Conservation (phyloP, 2,329 filamentous ascomycete species). For the Fusarium proliferatum region DNA sequence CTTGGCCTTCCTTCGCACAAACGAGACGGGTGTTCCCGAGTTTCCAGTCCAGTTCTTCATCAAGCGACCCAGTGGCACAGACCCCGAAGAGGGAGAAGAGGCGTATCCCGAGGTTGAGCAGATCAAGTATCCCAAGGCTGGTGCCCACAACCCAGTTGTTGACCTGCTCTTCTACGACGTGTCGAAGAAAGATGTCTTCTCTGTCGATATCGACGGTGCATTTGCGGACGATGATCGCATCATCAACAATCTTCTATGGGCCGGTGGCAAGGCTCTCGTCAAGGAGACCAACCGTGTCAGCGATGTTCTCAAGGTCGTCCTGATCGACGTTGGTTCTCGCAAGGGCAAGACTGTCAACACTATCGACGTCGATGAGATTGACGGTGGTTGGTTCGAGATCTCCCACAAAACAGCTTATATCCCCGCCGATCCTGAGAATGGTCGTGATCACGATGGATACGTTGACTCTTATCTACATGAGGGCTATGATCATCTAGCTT, state of each 20-base stretch:
- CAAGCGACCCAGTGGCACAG: constrained; percentile 81
- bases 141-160: constrained; percentile 91
- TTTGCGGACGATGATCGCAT: constrained; percentile 86
- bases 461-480: constrained; percentile 90
- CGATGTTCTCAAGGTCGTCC: constrained; percentile 86
- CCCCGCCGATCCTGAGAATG: constrained; percentile 81
- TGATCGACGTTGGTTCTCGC: constrained; percentile 81
- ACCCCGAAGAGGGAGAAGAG: constrained; percentile 76
- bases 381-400: constrained; percentile 98
- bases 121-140: constrained; percentile 98
- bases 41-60: constrained; percentile 96
- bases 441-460: constrained; percentile 86
- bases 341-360: constrained; percentile 82
- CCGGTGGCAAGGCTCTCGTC: constrained; percentile 83
- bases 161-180: constrained; percentile 91
- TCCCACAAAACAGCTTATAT: constrained; percentile 87
- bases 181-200: constrained; percentile 79
- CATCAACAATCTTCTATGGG: constrained; percentile 95
- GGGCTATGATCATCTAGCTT: constrained; percentile 89
- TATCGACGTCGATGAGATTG: constrained; percentile 82
- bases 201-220: constrained; percentile 79
- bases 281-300: constrained; percentile 95
- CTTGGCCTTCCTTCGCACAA: constrained; percentile 90
- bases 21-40: constrained; percentile 90
- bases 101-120: constrained; percentile 89